Evolutionary conservation across 768 basidiomycete genomes (phyloP).

Genomic region (Fomitopsis serialis): DNA sequence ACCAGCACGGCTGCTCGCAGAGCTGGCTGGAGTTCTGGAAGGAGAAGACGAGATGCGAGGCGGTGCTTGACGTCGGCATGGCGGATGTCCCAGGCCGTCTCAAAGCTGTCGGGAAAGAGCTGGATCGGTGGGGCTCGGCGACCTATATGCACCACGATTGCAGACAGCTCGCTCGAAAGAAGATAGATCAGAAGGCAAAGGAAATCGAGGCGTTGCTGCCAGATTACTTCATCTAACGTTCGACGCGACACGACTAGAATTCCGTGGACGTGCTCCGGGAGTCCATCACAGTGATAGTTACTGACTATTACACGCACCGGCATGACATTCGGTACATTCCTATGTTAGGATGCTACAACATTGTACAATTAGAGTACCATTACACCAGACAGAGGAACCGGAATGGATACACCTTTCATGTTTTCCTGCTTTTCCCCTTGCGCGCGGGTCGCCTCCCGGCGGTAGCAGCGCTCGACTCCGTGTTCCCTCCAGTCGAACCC

Average conservation of each 20-base stretch:
- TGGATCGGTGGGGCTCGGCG: slow-evolving; percentile 64
- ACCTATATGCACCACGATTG: slow-evolving; percentile 82
- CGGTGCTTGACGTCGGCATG: slow-evolving; percentile 50
- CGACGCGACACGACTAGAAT: too few relatives aligned
- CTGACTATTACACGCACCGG: too few relatives aligned
- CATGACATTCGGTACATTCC: too few relatives aligned
- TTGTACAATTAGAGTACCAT: not conserved
- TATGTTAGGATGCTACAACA: not conserved
- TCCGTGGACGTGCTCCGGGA: too few relatives aligned
- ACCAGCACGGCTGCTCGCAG: slow-evolving; percentile 66
- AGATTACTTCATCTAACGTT: slow-evolving; percentile 44
- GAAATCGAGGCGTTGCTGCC: slow-evolving; percentile 53
- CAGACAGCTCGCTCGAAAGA: slow-evolving; percentile 49
- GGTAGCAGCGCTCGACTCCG: not conserved
- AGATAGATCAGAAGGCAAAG: slow-evolving; percentile 50
- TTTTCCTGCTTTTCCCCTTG: not conserved
- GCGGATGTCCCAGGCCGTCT: slow-evolving; percentile 68
- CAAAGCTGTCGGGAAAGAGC: slow-evolving; percentile 57
- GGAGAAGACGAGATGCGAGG: slow-evolving; percentile 61
- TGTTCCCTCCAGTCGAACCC: not conserved
- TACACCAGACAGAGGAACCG: not conserved
- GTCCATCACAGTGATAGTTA: too few relatives aligned
- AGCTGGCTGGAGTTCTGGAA: slow-evolving; percentile 80
- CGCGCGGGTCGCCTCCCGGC: slow-evolving; percentile 2
- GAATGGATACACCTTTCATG: not conserved